Percentiles rank a stretch among this genome's conserved stretches.
Evolutionary conservation across 495 filamentous ascomycete genomes (phyloP).

Genomic region (Chaetomidium leptoderma): DNA sequence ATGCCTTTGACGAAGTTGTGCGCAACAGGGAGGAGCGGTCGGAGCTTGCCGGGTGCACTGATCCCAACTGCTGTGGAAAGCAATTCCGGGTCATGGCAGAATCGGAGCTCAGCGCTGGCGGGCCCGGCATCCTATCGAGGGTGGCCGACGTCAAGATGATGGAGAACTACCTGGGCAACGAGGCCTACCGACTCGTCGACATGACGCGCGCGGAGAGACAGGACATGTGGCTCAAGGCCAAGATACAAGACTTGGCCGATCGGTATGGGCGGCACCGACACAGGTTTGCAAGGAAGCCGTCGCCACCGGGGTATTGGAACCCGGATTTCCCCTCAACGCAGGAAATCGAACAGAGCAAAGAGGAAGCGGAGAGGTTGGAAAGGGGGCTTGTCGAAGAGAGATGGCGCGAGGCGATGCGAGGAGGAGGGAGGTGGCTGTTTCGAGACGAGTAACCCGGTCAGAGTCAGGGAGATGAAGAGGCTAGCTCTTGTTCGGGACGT

Average conservation of each 20-base stretch:
- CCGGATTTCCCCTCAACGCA: constrained; percentile 83
- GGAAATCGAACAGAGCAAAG: constrained; percentile 59
- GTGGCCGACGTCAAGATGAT: constrained; percentile 53
- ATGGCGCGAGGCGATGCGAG: constrained; percentile 76
- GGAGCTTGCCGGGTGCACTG: constrained; percentile 73
- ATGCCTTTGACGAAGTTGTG: constrained; percentile 71
- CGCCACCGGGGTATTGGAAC: constrained; percentile 87
- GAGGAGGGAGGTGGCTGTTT: constrained; percentile 70
- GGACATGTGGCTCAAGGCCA: constrained; percentile 62
- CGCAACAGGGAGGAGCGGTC: constrained; percentile 69
- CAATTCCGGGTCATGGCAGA: constrained; percentile 63
- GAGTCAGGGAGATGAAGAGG: no score
- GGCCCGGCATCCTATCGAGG: constrained; percentile 26
- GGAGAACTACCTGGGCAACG: constrained; percentile 63
- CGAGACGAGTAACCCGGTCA: constrained; percentile 73
- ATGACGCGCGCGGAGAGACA: constrained; percentile 52
- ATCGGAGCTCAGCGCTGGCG: constrained; percentile 36
- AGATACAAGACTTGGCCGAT: constrained; percentile 62
- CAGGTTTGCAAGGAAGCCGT: constrained; percentile 60
- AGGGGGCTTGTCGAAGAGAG: constrained; percentile 64
- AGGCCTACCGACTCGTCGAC: constrained; percentile 40
- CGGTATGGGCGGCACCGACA: constrained; percentile 72
- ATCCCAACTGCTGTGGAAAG: constrained; percentile 70
- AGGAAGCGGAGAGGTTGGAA: constrained; percentile 56
- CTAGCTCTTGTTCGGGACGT: no score